Conservation (phyloP, 2,329 filamentous ascomycete species). For the Hysterium pulicare region DNA sequence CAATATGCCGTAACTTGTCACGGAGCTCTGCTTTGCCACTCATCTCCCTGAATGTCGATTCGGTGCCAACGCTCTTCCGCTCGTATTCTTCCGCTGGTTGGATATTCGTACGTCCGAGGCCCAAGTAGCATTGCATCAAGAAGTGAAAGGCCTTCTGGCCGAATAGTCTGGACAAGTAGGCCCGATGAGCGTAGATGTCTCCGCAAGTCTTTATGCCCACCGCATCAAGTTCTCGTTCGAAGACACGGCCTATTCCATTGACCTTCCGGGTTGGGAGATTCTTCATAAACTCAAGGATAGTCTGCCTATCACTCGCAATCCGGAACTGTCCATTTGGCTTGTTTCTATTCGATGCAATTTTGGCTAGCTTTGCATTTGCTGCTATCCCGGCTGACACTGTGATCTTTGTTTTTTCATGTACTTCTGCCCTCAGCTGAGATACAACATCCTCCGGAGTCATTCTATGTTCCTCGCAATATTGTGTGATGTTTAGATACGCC, state of each 20-base stretch:
- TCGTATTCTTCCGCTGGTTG: conserved; percentile 87
- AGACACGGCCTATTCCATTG: conserved; percentile 89
- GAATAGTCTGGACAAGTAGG: conserved; percentile 72
- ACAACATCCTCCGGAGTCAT: conserved; percentile 71
- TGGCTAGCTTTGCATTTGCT: conserved; percentile 87
- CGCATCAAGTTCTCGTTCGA: conserved; percentile 85
- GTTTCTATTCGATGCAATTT: conserved; percentile 92
- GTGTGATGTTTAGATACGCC: conserved; percentile 91
- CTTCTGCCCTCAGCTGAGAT: conserved; percentile 70
- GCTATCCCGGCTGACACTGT: conserved; percentile 94
- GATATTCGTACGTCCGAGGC: conserved; percentile 78
- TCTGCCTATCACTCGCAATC: conserved; percentile 66
- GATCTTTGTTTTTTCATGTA: conserved; percentile 72
- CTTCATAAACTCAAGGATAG: conserved; percentile 83
- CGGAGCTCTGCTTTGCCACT: conserved; percentile 64
- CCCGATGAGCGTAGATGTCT: conserved; percentile 75
- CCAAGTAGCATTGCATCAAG: conserved; percentile 77
- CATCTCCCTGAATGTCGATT: conserved; percentile 85
- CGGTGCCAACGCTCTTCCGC: conserved; percentile 89
- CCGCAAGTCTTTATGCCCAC: conserved; percentile 86
- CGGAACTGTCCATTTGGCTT: conserved; percentile 93
- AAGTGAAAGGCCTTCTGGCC: conserved; percentile 91
- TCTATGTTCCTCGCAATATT: conserved; percentile 68
- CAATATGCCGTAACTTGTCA: conserved; percentile 74
- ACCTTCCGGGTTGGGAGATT: conserved; percentile 83